Percentiles rank a stretch among this genome's conserved stretches.
phyloP scores from a whole-genome alignment of 805 yeast genomes.

The Suhomyces vadensis region DNA sequence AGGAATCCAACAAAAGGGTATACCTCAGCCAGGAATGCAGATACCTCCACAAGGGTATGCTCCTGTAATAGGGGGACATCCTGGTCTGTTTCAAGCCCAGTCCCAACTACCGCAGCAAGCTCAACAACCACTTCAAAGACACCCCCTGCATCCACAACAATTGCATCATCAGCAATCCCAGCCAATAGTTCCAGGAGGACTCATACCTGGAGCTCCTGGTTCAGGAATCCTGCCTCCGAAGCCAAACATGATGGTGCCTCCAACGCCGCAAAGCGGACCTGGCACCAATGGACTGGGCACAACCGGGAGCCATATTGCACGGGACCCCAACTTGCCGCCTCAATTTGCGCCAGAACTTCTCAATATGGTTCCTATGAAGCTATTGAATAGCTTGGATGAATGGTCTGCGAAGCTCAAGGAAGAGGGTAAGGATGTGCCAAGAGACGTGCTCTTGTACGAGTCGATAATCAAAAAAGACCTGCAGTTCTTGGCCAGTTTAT shows the following conservation, averaged over 20 bases:
- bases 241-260: neutral
- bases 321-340: constrained; percentile 4
- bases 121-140: neutral
- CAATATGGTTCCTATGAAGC: constrained; percentile 24
- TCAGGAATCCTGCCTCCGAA: neutral
- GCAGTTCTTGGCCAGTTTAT: constrained; percentile 29
- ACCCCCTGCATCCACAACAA: neutral
- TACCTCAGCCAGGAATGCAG: constrained; percentile 2
- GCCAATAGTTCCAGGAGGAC: neutral
- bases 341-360: constrained; percentile 14
- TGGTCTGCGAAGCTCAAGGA: constrained; percentile 56
- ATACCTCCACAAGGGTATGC: constrained; percentile 6
- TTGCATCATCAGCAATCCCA: neutral
- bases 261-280: neutral
- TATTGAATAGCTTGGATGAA: constrained; percentile 33
- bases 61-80: constrained; percentile 5
- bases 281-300: neutral
- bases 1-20: neutral
- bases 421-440: constrained; percentile 44
- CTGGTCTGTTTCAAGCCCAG: neutral
- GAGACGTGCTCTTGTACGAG: constrained; percentile 60
- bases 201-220: neutral
- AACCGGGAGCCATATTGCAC: neutral
- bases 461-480: constrained; percentile 31
- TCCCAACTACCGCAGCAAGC: neutral